These are phyloP conservation scores for Monosporozyma solicola DNA, from an alignment of 805 yeast species.

Conservation along the genomic window DNA sequence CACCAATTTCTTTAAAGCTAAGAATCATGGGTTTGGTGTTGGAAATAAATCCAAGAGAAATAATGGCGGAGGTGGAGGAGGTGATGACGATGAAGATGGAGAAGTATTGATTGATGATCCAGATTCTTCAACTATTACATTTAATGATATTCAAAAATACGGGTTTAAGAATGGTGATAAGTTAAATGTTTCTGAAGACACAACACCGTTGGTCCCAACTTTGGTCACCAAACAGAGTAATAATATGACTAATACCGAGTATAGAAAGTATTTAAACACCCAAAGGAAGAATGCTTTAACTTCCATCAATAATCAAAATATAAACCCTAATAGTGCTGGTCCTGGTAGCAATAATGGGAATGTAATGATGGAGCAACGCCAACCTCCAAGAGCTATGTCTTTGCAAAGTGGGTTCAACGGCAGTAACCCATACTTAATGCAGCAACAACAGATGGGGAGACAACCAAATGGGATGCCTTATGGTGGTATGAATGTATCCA, in stretches of 20 bases:
- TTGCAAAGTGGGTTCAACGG: slow-evolving; percentile 11
- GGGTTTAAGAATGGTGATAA: slow-evolving; percentile 52
- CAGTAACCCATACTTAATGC: not conserved
- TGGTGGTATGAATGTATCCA: not conserved
- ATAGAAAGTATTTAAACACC: slow-evolving; percentile 60
- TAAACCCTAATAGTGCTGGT: not conserved
- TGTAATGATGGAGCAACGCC: not conserved
- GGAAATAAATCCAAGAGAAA: slow-evolving; percentile 6
- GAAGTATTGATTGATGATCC: slow-evolving; percentile 26
- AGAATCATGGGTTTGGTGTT: slow-evolving; percentile 9
- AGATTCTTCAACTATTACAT: slow-evolving; percentile 39
- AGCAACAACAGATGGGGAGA: not conserved
- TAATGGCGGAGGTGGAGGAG: slow-evolving; percentile 18
- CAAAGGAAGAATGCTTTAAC: slow-evolving; percentile 51
- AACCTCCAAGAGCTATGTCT: slow-evolving; percentile 28
- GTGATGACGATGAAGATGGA: slow-evolving; percentile 33
- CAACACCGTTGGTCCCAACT: slow-evolving; percentile 73
- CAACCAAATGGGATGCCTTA: not conserved
- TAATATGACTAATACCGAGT: slow-evolving; percentile 45
- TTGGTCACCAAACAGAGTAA: slow-evolving; percentile 32
- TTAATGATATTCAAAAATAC: slow-evolving; percentile 54
- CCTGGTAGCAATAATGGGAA: not conserved
- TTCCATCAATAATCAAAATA: slow-evolving; percentile 33
- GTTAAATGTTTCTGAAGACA: slow-evolving; percentile 47
- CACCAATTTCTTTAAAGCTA: slow-evolving; percentile 20